phyloP scores from a whole-genome alignment of 805 yeast species.

The Kuraishia floccosa region DNA sequence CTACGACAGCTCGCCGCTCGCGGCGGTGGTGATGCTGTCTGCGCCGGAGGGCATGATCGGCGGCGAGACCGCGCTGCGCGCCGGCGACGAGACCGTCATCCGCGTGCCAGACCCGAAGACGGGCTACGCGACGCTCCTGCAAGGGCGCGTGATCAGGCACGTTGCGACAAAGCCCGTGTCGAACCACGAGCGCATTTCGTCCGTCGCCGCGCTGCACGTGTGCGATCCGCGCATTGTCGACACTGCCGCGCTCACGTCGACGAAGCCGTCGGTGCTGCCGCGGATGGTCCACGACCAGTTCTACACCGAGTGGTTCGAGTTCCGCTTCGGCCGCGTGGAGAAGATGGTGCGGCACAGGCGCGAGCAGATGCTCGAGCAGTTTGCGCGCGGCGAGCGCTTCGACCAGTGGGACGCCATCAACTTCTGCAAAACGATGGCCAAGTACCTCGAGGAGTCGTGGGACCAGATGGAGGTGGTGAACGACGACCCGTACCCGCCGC shows the following conservation, averaged over 20 bases:
- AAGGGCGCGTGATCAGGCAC: constrained; percentile 33
- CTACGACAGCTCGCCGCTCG: constrained; percentile 48
- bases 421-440: constrained; percentile 17
- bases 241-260: constrained; percentile 25
- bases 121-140: constrained; percentile 37
- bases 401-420: constrained; percentile 15
- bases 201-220: constrained; percentile 30
- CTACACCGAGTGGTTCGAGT: constrained; percentile 26
- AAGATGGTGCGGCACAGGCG: constrained; percentile 11
- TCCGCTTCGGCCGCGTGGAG: constrained; percentile 20
- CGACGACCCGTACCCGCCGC: constrained; percentile 18
- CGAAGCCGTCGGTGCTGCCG: constrained; percentile 23
- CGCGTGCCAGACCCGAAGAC: constrained; percentile 28
- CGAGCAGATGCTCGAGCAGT: constrained; percentile 8
- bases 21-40: constrained; percentile 55
- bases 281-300: constrained; percentile 24
- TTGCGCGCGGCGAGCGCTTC: constrained; percentile 13
- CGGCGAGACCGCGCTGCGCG: constrained; percentile 45
- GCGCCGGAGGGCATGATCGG: constrained; percentile 49
- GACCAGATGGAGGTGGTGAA: constrained; percentile 21
- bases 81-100: constrained; percentile 24
- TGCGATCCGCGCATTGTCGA: constrained; percentile 22
- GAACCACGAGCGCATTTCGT: constrained; percentile 26
- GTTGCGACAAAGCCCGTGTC: constrained; percentile 32
- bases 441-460: constrained; percentile 16